These are phyloP conservation scores for Geranomyces michiganensis DNA, from an alignment of 192 early-diverging fungal genomes.

Conservation along the genomic window DNA sequence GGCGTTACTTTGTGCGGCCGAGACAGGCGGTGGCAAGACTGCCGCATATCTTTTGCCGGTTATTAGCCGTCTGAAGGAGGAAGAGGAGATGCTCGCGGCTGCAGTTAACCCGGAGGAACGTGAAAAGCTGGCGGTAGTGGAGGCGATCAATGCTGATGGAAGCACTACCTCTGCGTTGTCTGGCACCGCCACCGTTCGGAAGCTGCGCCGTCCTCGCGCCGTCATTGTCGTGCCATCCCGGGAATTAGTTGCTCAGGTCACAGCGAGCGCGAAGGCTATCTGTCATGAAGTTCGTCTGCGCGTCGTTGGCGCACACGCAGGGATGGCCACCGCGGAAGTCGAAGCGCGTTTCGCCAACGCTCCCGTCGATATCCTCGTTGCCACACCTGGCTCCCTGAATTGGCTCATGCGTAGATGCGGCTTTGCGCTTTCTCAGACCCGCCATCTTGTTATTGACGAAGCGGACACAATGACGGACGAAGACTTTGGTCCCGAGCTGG, in stretches of 20 bases:
- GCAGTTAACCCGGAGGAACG: constrained; percentile 28
- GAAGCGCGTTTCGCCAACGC: constrained; percentile 48
- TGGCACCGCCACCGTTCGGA: constrained; percentile 51
- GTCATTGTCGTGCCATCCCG: constrained; percentile 87
- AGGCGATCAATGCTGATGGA: constrained; percentile 20
- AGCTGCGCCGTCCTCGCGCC: constrained; percentile 76
- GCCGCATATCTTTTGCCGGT: constrained; percentile 83
- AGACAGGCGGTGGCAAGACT: constrained; percentile 93
- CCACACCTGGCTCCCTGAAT: constrained; percentile 74
- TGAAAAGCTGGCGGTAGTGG: constrained; percentile 7
- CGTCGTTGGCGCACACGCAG: constrained; percentile 53
- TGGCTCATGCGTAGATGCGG: constrained; percentile 54
- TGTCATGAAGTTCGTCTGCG: constrained; percentile 72
- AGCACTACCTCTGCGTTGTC: constrained; percentile 6
- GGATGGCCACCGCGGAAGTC: constrained; percentile 8
- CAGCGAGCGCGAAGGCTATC: constrained; percentile 70
- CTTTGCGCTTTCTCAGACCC: constrained; percentile 65
- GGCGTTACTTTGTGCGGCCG: constrained; percentile 74
- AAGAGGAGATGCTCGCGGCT: constrained; percentile 30
- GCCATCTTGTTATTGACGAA: constrained; percentile 86
- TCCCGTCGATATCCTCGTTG: constrained; percentile 83
- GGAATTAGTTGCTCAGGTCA: constrained; percentile 82
- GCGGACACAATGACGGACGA: constrained; percentile 83
- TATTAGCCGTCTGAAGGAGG: constrained; percentile 74
- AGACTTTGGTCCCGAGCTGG: constrained; percentile 72